These are phyloP conservation scores for Grigorovia humatica DNA, from an alignment of 805 yeast genomes.

Conservation along the genomic window DNA sequence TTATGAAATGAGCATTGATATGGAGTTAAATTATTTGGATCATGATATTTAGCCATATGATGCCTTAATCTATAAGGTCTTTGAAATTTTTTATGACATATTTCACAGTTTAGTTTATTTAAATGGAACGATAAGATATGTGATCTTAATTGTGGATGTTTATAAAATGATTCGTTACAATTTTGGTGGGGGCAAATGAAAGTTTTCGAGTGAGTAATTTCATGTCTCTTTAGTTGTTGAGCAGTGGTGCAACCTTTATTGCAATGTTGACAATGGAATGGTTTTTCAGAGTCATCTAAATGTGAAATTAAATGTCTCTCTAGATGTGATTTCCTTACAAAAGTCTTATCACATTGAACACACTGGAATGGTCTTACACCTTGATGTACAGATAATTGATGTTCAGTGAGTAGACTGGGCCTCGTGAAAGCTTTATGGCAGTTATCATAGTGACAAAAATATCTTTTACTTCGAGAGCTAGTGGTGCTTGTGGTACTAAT, in stretches of 20 bases:
- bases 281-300: slow-evolving; percentile 40
- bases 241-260: slow-evolving; percentile 70
- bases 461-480: slow-evolving; percentile 41
- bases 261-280: slow-evolving; percentile 63
- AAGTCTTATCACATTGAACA: slow-evolving; percentile 50
- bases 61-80: slow-evolving; percentile 55
- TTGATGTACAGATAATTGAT: slow-evolving; percentile 57
- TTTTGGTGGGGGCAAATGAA: slow-evolving; percentile 49
- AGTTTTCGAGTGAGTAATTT: slow-evolving; percentile 63
- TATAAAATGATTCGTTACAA: slow-evolving; percentile 61
- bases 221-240: slow-evolving; percentile 80
- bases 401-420: slow-evolving; percentile 79
- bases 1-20: slow-evolving; percentile 55
- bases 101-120: slow-evolving; percentile 41
- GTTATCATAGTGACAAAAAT: slow-evolving; percentile 50
- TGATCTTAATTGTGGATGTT: slow-evolving; percentile 64
- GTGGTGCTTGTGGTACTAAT: neutral
- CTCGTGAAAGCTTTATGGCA: slow-evolving; percentile 72
- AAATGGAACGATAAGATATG: slow-evolving; percentile 60
- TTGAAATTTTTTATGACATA: slow-evolving; percentile 54
- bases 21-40: slow-evolving; percentile 28
- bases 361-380: slow-evolving; percentile 73
- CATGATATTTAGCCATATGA: slow-evolving; percentile 61
- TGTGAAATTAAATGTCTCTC: slow-evolving; percentile 66
- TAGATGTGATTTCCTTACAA: slow-evolving; percentile 70